Evolutionary conservation across 164 flowering plant genomes (phyloP), one percentile per base, ranked within the genome.

Genomic region (Brasenia schreberi): DNA sequence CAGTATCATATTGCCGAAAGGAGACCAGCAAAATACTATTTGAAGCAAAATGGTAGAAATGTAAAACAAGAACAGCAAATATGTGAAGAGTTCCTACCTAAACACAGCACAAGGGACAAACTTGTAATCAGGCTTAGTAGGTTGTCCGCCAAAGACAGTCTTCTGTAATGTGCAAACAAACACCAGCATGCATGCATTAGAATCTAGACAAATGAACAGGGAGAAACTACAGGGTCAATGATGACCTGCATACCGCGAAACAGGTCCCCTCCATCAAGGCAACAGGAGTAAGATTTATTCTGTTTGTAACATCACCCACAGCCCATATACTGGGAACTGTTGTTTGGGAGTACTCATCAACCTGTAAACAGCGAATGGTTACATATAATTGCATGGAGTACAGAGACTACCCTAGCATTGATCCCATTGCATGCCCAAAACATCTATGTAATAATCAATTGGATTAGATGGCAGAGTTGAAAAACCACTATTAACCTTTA

Each of bases 311-410:
- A 85, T 94, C 99, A 70, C 99, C 99, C 56, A 94, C 77, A 64
- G 99, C 99, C 97, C 96, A 94, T 73, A 94, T 89, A 76, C 92
- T 91, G 33, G 96, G 90, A 68, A 94, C 66, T 67, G 72, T 89
- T 66, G 99, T 88, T 49, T 79, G 79, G 18, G 99, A 91, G 74
- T 80, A 87, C 68, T 86, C 97, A 69, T 94, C 86, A 5, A 94
- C 99, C 99, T 94, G 80, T 6, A 73, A 14, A 66, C 42, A 2
- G 0, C 27, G 2, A 23, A 23, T 23, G 27, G 27, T 23, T 23
- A 23, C 27, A 23, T 23, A 23, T 23, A 23, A 23, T 23, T 23
- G 27, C 27, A 23, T 23, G 27, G 27, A 23, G 27, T 23, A 23
- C 27, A 23, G 27, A 23, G 27, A 23, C 27, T 23, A 23, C 27